Conservation (phyloP, 257 asterid genomes). For the Solanum bulbocastanum region DNA sequence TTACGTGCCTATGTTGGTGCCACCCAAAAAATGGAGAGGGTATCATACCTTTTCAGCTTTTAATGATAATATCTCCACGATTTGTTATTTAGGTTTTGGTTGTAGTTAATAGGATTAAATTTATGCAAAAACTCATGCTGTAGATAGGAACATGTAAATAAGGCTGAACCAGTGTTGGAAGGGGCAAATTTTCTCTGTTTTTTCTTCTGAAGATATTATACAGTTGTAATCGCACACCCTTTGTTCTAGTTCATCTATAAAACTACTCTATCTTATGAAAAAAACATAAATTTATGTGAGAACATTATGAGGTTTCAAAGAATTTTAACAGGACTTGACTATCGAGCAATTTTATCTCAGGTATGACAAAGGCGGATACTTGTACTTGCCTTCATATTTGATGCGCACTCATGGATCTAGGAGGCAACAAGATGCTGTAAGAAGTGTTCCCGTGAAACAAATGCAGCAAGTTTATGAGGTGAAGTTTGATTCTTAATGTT, state of each 20-base stretch:
- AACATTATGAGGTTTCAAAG: not conserved
- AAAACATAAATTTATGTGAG: not conserved
- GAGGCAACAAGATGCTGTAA: conserved; percentile 66
- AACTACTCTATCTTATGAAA: not conserved
- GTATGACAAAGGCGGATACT: conserved; percentile 91
- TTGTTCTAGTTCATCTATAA: not conserved
- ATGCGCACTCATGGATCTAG: conserved; percentile 96
- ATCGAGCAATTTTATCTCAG: conserved; percentile 30
- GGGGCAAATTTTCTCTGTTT: not conserved
- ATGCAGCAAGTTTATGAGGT: conserved; percentile 91
- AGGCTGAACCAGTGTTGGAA: not conserved
- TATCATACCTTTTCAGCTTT: conserved; percentile 13
- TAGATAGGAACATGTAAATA: not conserved
- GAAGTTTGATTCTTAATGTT: conserved; percentile 7
- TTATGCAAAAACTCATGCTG: not conserved
- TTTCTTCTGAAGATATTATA: not conserved
- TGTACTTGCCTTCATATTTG: conserved; percentile 81
- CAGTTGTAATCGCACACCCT: not conserved
- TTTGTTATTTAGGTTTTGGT: not conserved
- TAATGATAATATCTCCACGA: not conserved
- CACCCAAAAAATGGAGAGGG: conserved; percentile 98
- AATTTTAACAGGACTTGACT: not conserved
- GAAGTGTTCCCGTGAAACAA: conserved; percentile 53
- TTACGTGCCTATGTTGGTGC: conserved; percentile 94
- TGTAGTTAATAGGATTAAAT: not conserved